Percentiles rank a stretch among this genome's conserved stretches.
phyloP scores from a whole-genome alignment of 352 stramenopile genomes.

The Hyaloperonospora arabidopsidis region DNA sequence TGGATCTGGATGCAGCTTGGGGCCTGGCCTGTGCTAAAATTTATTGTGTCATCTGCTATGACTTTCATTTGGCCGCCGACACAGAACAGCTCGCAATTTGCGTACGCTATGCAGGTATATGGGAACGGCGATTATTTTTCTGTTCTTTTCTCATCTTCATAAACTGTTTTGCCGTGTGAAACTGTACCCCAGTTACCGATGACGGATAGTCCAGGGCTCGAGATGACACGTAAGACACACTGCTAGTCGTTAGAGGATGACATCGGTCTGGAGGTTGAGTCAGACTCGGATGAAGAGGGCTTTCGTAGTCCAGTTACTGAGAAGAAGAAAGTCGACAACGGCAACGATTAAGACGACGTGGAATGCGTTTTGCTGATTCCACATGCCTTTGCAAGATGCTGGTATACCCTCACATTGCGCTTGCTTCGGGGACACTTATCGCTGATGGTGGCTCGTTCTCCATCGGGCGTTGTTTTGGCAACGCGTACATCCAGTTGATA shows the following conservation, averaged over 20 bases:
- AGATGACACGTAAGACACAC: conserved; percentile 49
- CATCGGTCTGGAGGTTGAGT: conserved; percentile 45
- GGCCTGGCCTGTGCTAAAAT: conserved; percentile 87
- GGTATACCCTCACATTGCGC: no score
- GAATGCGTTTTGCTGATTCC: conserved; percentile 30
- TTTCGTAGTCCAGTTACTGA: conserved; percentile 28
- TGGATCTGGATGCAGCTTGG: no score
- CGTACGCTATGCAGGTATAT: conserved; percentile 75
- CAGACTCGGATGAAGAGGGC: conserved; percentile 62
- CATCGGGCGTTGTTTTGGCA: no score
- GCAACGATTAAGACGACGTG: conserved; percentile 39
- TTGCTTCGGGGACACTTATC: no score
- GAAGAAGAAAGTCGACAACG: conserved; percentile 36
- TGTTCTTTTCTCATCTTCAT: conserved; percentile 14
- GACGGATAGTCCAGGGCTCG: conserved; percentile 50
- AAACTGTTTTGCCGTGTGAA: conserved; percentile 6
- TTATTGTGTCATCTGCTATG: conserved; percentile 83
- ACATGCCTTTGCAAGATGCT: conserved; percentile 8
- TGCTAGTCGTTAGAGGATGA: conserved; percentile 47
- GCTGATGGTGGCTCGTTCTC: no score
- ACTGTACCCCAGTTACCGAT: conserved; percentile 47
- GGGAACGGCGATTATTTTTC: not conserved
- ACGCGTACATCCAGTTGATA: no score
- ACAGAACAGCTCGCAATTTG: conserved; percentile 77
- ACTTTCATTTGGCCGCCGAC: conserved; percentile 87